phyloP scores from a whole-genome alignment of 495 filamentous ascomycete species.

The Aspergillus egyptiacus region DNA sequence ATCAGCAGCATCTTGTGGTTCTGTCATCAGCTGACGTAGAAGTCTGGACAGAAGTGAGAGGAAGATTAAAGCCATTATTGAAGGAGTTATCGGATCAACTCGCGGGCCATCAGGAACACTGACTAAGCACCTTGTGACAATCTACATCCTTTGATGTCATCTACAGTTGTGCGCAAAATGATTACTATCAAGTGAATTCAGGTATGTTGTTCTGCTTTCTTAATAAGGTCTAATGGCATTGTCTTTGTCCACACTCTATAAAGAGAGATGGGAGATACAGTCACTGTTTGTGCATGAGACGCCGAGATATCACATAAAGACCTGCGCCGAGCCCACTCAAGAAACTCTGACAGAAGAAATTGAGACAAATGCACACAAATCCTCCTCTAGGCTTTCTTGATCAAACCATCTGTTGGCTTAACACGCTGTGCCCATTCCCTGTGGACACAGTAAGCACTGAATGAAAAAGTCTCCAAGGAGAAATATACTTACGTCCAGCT shows the following conservation, averaged over 20 bases:
- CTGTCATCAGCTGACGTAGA: slow-evolving; percentile 3
- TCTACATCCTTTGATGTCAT: not conserved
- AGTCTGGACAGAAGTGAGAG: slow-evolving; percentile 4
- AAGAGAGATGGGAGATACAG: not conserved
- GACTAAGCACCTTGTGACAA: slow-evolving; percentile 19
- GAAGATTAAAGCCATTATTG: not conserved
- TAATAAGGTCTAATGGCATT: not conserved
- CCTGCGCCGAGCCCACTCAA: not conserved
- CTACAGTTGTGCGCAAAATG: not conserved
- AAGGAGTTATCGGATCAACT: slow-evolving; percentile 20
- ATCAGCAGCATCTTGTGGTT: slow-evolving; percentile 41
- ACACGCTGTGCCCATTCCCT: slow-evolving; percentile 77
- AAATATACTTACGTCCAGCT: slow-evolving; percentile 84
- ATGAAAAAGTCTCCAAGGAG: not conserved
- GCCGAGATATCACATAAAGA: not conserved
- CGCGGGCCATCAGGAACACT: slow-evolving; percentile 15
- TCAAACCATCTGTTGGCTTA: slow-evolving; percentile 52
- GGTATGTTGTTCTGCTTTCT: too few relatives aligned
- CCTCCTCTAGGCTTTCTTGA: slow-evolving; percentile 42
- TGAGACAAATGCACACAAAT: not conserved
- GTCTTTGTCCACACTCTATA: not conserved
- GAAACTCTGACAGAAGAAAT: not conserved
- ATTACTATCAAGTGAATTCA: not conserved
- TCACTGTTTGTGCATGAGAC: not conserved
- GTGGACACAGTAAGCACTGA: slow-evolving; percentile 15